These are phyloP conservation scores for Emericellopsis cladophorae DNA, from an alignment of 2,329 filamentous ascomycete genomes.

Conservation along the genomic window DNA sequence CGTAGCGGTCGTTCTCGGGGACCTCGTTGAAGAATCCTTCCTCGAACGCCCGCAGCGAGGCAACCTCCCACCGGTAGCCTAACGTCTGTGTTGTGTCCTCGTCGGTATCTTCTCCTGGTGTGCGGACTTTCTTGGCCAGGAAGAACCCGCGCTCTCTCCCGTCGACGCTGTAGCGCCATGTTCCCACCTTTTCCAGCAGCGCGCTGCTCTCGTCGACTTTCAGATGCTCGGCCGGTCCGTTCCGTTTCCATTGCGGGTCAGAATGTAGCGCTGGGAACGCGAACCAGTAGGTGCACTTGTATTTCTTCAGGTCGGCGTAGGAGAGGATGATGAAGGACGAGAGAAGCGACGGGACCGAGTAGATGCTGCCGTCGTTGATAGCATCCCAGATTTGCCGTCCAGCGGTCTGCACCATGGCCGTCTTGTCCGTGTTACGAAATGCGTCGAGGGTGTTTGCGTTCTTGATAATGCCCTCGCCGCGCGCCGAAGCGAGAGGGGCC, in stretches of 20 bases:
- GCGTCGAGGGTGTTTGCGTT: conserved; percentile 95
- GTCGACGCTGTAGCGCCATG: conserved; percentile 77
- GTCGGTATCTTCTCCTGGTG: conserved; percentile 29
- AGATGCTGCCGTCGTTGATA: conserved; percentile 92
- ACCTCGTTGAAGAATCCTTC: conserved; percentile 72
- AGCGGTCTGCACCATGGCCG: conserved; percentile 62
- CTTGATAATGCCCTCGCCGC: conserved; percentile 86
- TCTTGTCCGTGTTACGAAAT: conserved; percentile 74
- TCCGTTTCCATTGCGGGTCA: conserved; percentile 66
- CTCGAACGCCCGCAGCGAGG: conserved; percentile 66
- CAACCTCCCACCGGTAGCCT: conserved; percentile 66
- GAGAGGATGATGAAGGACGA: conserved; percentile 82
- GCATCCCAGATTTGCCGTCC: conserved; percentile 89
- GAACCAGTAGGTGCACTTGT: conserved; percentile 97
- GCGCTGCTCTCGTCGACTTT: conserved; percentile 58
- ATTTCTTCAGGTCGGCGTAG: conserved; percentile 94
- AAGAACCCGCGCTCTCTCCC: conserved; percentile 88
- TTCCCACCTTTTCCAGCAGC: conserved; percentile 72
- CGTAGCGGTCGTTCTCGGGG: conserved; percentile 60
- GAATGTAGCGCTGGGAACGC: conserved; percentile 90
- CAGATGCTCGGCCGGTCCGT: conserved; percentile 41
- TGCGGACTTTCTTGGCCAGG: conserved; percentile 63
- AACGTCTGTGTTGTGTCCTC: conserved; percentile 34
- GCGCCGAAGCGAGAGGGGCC: conserved; percentile 56
- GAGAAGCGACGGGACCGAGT: conserved; percentile 83